phyloP scores from a whole-genome alignment of 2,329 filamentous ascomycete genomes.

The Colletotrichum plurivorum region DNA sequence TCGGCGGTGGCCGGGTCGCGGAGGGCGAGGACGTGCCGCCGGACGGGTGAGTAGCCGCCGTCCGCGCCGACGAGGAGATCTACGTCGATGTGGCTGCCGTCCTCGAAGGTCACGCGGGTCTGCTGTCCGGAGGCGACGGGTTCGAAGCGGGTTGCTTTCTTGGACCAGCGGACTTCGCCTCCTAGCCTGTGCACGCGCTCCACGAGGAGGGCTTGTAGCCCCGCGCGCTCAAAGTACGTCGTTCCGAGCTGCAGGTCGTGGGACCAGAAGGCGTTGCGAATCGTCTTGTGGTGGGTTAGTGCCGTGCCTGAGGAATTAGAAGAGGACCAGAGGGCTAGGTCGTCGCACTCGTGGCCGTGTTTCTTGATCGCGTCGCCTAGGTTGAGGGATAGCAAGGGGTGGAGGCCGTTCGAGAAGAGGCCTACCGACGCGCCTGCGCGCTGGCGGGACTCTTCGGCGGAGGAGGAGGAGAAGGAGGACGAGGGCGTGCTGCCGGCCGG shows the following conservation, averaged over 20 bases:
- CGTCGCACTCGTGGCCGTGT: conserved; percentile 14
- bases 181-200: conserved; percentile 40
- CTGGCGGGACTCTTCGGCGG: conserved; percentile 10
- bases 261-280: conserved; percentile 42
- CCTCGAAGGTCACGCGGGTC: conserved; percentile 10
- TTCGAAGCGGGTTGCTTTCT: conserved; percentile 36
- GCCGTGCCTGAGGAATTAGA: neutral
- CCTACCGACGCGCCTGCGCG: conserved; percentile 44
- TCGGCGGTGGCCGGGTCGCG: conserved; percentile 36
- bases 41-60: conserved; percentile 43
- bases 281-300: conserved; percentile 10
- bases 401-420: conserved; percentile 44
- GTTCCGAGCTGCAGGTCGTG: conserved; percentile 41
- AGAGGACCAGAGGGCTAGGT: conserved; percentile 23
- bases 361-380: conserved; percentile 39
- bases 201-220: conserved; percentile 41
- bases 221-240: conserved; percentile 43
- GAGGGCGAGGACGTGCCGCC: conserved; percentile 41
- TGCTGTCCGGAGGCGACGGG: fast-evolving
- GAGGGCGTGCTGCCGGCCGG: neutral
- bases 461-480: neutral
- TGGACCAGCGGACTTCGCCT: conserved; percentile 42
- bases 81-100: conserved; percentile 31
- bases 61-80: conserved; percentile 44
- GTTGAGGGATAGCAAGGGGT: conserved; percentile 41